Percentiles rank a stretch among this genome's conserved stretches.
Evolutionary conservation across 768 basidiomycete species (phyloP).

Genomic region (Hortiboletus flavorubellus): DNA sequence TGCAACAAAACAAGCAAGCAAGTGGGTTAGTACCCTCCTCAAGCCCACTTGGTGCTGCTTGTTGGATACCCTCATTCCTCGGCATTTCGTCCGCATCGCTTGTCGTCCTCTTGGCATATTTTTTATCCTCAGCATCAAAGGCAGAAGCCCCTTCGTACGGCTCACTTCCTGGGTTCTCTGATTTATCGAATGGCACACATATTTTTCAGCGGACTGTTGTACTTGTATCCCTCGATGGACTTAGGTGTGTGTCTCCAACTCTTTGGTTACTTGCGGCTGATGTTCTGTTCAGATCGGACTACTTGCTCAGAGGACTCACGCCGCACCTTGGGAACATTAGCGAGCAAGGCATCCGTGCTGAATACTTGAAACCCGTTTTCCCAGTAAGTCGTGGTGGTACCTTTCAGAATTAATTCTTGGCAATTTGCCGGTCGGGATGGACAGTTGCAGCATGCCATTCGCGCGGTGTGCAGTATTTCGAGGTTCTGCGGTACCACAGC

Average conservation of each 20-base stretch:
- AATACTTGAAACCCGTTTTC: conserved; percentile 78
- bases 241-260: conserved; percentile 27
- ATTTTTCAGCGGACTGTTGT: conserved; percentile 73
- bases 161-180: neutral
- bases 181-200: conserved; percentile 73
- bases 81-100: neutral
- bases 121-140: neutral
- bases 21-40: neutral
- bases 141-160: neutral
- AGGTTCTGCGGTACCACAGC: neutral
- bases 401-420: neutral
- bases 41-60: neutral
- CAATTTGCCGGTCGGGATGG: neutral
- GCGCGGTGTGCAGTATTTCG: neutral
- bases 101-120: conserved; percentile 6
- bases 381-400: conserved; percentile 50
- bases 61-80: conserved; percentile 5
- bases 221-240: conserved; percentile 83
- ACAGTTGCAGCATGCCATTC: neutral
- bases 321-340: conserved; percentile 74
- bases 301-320: conserved; percentile 74
- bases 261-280: neutral
- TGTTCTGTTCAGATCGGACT: conserved; percentile 55
- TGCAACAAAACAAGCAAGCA: neutral
- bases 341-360: conserved; percentile 72